phyloP scores from a whole-genome alignment of 2,329 filamentous ascomycete genomes.

The Hymenoscyphus occultus region DNA sequence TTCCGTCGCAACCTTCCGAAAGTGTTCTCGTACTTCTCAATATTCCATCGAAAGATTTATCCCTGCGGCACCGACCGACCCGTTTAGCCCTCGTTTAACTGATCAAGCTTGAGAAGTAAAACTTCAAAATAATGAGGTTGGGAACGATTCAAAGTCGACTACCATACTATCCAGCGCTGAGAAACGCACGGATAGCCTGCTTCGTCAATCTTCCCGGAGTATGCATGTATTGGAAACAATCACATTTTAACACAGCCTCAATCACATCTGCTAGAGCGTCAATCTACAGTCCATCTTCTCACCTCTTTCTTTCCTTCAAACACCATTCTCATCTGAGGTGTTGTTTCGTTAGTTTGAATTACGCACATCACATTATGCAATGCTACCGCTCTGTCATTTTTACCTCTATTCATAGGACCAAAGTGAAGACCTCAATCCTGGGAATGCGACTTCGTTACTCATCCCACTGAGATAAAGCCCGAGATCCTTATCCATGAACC shows the following conservation, averaged over 20 bases:
- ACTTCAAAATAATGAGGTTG: background rate
- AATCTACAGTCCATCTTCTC: background rate
- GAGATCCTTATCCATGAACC: background rate
- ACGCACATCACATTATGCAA: constrained; percentile 2
- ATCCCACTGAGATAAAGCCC: background rate
- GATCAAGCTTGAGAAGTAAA: background rate
- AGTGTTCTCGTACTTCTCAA: background rate
- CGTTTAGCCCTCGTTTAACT: background rate
- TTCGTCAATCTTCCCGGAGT: background rate
- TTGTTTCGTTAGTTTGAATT: background rate
- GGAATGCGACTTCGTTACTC: background rate
- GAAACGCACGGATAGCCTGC: background rate
- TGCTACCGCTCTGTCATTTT: background rate
- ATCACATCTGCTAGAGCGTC: background rate
- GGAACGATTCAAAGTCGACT: background rate
- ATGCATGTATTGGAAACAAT: background rate
- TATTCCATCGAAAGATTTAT: background rate
- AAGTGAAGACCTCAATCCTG: background rate
- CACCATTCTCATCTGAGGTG: background rate
- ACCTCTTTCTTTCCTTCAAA: background rate
- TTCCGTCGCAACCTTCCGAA: constrained; percentile 1
- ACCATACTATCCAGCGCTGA: background rate
- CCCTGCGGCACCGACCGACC: background rate
- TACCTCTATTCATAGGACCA: background rate
- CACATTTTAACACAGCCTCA: background rate